Evolutionary conservation across 805 yeast genomes (phyloP).

Genomic region (Komagataella ulmi): DNA sequence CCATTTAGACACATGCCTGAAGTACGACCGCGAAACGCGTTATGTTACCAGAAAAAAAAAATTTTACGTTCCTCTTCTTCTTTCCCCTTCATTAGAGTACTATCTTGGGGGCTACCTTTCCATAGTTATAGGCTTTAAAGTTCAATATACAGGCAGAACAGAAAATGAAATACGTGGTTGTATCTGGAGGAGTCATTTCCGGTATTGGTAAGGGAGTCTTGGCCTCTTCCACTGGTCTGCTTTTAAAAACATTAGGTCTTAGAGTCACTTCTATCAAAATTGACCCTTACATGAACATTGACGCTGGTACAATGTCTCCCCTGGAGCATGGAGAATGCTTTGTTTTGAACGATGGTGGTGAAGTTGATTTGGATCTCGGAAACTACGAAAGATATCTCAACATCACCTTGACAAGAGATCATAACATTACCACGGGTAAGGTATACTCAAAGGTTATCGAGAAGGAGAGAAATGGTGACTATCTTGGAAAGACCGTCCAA

Average conservation of each 20-base stretch:
- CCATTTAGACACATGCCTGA: too few species aligned
- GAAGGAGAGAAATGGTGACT: constrained; percentile 92
- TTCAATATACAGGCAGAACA: background rate
- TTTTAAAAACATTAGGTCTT: constrained; percentile 85
- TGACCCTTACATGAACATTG: constrained; percentile 98
- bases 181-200: constrained; percentile 98
- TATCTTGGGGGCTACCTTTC: background rate
- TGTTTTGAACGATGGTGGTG: constrained; percentile 97
- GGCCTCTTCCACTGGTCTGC: constrained; percentile 93
- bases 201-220: constrained; percentile 99
- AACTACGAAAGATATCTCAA: constrained; percentile 95
- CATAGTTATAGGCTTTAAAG: background rate
- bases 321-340: constrained; percentile 98
- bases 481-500: constrained; percentile 98
- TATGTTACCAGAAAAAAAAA: constrained; percentile 3
- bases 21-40: background rate
- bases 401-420: constrained; percentile 84
- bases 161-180: constrained; percentile 95
- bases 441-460: constrained; percentile 90
- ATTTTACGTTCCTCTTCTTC: constrained; percentile 4
- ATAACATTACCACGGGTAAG: constrained; percentile 97
- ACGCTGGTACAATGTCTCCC: constrained; percentile 99
- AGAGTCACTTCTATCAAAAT: constrained; percentile 96
- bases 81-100: constrained; percentile 1
- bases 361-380: constrained; percentile 95